Evolutionary conservation across 2,329 filamentous ascomycete species (phyloP).

Genomic region (Trichoderma sp.): DNA sequence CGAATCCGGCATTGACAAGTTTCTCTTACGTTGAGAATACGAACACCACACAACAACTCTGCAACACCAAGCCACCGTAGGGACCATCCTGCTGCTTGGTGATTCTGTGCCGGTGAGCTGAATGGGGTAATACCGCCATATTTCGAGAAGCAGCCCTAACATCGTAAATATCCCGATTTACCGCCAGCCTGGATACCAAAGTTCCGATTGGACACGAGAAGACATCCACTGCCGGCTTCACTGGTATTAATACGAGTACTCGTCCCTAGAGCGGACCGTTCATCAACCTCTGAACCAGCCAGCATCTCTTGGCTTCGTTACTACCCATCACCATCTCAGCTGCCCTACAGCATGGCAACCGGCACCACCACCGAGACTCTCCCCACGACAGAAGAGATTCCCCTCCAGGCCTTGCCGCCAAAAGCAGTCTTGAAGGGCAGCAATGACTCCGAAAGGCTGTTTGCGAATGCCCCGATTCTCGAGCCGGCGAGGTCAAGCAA

Average conservation of each 20-base stretch:
- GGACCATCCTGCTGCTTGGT: slow-evolving; percentile 9
- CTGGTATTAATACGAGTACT: slow-evolving; percentile 1
- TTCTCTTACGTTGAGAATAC: slow-evolving; percentile 1
- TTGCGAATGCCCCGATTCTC: slow-evolving; percentile 13
- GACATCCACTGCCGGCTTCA: neutral
- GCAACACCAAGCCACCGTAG: neutral
- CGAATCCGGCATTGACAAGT: slow-evolving; percentile 20
- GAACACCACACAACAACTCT: neutral
- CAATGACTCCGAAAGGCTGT: neutral
- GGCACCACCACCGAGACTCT: slow-evolving; percentile 10
- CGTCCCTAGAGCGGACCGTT: neutral
- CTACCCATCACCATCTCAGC: neutral
- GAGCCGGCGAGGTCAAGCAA: slow-evolving; percentile 8
- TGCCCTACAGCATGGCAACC: slow-evolving; percentile 5
- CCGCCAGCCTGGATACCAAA: neutral
- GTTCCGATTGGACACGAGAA: neutral
- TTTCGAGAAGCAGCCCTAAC: neutral
- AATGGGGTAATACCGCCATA: slow-evolving; percentile 4
- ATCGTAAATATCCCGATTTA: slow-evolving; percentile 4
- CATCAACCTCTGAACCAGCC: neutral
- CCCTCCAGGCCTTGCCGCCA: neutral
- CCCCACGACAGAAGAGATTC: neutral
- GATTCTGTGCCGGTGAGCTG: slow-evolving; percentile 13
- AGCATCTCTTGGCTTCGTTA: neutral
- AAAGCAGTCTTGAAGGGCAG: slow-evolving; percentile 3